Conservation (phyloP, 768 basidiomycete genomes). For the Podaxis pistillaris region DNA sequence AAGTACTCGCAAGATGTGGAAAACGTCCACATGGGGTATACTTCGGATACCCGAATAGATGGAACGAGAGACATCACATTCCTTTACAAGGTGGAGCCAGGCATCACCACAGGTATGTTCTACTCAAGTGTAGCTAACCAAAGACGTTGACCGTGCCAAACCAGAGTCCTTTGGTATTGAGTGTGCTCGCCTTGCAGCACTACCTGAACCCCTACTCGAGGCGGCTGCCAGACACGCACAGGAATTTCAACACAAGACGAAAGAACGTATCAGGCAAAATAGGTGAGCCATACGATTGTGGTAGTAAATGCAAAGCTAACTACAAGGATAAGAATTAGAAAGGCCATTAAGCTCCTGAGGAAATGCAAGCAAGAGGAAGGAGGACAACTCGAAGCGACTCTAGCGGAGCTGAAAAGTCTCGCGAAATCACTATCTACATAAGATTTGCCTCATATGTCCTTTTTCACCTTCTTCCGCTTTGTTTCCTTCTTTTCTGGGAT, state of each 20-base stretch:
- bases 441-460: conserved; percentile 25
- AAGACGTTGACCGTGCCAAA: neutral
- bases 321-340: conserved; percentile 22
- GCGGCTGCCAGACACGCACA: conserved; percentile 56
- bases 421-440: conserved; percentile 22
- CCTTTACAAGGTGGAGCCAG: conserved; percentile 71
- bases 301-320: neutral
- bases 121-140: no score
- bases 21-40: conserved; percentile 88
- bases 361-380: conserved; percentile 21
- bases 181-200: conserved; percentile 83
- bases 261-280: conserved; percentile 47
- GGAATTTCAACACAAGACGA: conserved; percentile 52
- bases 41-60: conserved; percentile 64
- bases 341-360: conserved; percentile 27
- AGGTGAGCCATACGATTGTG: conserved; percentile 33
- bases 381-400: conserved; percentile 18
- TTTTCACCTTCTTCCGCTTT: conserved; percentile 22
- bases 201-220: conserved; percentile 68
- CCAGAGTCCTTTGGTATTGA: conserved; percentile 88
- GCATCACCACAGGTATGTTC: conserved; percentile 58
- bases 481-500: conserved; percentile 19
- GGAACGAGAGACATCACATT: conserved; percentile 83
- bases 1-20: conserved; percentile 59
- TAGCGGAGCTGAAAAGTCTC: conserved; percentile 27